phyloP scores from a whole-genome alignment of 2,329 filamentous ascomycete species.

The Apiospora koreana region DNA sequence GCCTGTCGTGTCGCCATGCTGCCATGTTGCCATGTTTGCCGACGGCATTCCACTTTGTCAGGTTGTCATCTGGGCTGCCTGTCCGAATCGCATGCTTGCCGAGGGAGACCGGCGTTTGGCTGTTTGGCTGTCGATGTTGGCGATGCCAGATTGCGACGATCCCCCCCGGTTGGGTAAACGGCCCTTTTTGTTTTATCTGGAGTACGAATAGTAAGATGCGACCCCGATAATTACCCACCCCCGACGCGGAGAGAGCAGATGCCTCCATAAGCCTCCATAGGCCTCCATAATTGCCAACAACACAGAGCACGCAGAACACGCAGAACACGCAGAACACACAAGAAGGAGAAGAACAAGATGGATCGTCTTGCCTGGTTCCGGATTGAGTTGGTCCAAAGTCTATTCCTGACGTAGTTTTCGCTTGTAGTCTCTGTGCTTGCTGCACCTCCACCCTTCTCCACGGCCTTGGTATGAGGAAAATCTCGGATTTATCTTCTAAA shows the following conservation, averaged over 20 bases:
- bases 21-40: neutral
- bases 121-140: neutral
- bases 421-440: neutral
- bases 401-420: neutral
- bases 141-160: neutral
- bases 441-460: neutral
- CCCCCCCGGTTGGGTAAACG: neutral
- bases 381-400: neutral
- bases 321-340: neutral
- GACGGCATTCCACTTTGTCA: neutral
- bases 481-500: neutral
- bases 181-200: conserved; percentile 10
- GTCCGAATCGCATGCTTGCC: neutral
- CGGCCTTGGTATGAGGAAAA: neutral
- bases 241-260: neutral
- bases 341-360: neutral
- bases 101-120: neutral
- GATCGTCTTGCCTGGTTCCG: neutral
- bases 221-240: neutral
- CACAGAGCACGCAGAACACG: neutral
- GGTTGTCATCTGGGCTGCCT: too few species aligned
- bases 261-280: neutral
- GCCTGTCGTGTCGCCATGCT: neutral
- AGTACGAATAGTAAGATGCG: neutral
- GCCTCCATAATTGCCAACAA: neutral